Percentiles rank a stretch among this genome's conserved stretches.
These are phyloP conservation scores for Sugiyamaella sp. DNA, from an alignment of 1,139 yeast genomes.

Conservation along the genomic window DNA sequence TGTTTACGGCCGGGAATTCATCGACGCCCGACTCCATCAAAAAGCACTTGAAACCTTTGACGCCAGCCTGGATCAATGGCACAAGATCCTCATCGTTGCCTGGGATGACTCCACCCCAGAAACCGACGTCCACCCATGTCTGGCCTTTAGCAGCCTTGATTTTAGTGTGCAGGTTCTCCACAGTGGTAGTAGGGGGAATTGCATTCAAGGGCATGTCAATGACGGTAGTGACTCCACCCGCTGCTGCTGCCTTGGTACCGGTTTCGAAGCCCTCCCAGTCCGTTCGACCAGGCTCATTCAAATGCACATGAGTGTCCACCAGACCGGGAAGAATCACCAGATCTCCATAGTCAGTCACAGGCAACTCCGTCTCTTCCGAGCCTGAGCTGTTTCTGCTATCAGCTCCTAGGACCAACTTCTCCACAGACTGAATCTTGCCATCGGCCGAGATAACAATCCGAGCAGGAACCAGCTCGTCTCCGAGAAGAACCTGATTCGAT, in stretches of 20 bases:
- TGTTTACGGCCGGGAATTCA: slow-evolving; percentile 82
- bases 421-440: slow-evolving; percentile 13
- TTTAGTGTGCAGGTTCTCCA: slow-evolving; percentile 72
- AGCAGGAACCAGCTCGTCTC: slow-evolving; percentile 10
- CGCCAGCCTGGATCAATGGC: slow-evolving; percentile 81
- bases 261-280: slow-evolving; percentile 97
- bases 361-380: slow-evolving; percentile 1
- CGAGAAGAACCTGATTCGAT: slow-evolving; percentile 13
- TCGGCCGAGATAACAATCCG: slow-evolving; percentile 9
- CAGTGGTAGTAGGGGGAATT: slow-evolving; percentile 90
- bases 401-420: no score
- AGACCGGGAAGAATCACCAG: slow-evolving; percentile 80
- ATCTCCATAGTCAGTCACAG: slow-evolving; percentile 56
- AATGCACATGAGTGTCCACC: slow-evolving; percentile 90
- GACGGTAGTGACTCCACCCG: slow-evolving; percentile 96
- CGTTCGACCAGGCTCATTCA: slow-evolving; percentile 92
- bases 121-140: slow-evolving; percentile 91
- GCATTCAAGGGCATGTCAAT: slow-evolving; percentile 97
- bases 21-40: slow-evolving; percentile 91
- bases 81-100: slow-evolving; percentile 63
- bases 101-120: slow-evolving; percentile 96
- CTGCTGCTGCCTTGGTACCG: slow-evolving; percentile 89
- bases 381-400: no score
- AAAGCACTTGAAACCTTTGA: slow-evolving; percentile 90
- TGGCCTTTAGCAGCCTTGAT: slow-evolving; percentile 76